Evolutionary conservation across 2,329 filamentous ascomycete species (phyloP).

Genomic region (Xylaria hypoxylon): DNA sequence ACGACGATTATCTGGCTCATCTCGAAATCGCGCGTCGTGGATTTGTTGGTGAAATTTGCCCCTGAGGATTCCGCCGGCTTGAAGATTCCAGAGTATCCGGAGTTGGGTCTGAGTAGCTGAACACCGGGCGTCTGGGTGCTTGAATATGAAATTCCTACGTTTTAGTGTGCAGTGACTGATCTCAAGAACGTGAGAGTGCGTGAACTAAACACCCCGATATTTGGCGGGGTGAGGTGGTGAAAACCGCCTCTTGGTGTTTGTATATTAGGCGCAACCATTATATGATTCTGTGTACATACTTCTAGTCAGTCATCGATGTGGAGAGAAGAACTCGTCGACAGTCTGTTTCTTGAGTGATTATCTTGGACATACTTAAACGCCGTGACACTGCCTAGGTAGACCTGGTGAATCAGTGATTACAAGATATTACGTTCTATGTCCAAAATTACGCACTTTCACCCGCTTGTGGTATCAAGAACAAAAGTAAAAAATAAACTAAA

Average conservation of each 20-base stretch:
- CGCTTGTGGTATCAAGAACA: background rate
- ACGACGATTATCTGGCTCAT: slow-evolving; percentile 42
- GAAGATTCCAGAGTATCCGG: slow-evolving; percentile 46
- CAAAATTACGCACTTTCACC: background rate
- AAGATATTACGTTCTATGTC: slow-evolving; percentile 1
- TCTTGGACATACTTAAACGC: background rate
- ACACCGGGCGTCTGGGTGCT: background rate
- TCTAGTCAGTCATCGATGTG: background rate
- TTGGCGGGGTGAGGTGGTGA: background rate
- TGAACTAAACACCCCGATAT: background rate
- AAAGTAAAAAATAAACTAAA: slow-evolving; percentile 4
- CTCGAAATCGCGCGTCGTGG: slow-evolving; percentile 42
- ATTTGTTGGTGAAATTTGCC: slow-evolving; percentile 37
- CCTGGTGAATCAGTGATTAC: background rate
- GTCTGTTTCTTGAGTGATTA: background rate
- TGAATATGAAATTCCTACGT: background rate
- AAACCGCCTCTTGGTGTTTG: background rate
- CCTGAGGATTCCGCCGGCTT: slow-evolving; percentile 43
- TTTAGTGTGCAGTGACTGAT: background rate
- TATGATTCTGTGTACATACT: background rate
- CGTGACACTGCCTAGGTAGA: too few species aligned
- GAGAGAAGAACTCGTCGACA: background rate
- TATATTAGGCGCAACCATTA: too few species aligned
- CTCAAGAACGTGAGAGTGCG: background rate
- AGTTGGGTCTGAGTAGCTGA: slow-evolving; percentile 39